These are phyloP conservation scores for Penicillium rolfsii DNA, from an alignment of 2,329 filamentous ascomycete species.

Conservation along the genomic window DNA sequence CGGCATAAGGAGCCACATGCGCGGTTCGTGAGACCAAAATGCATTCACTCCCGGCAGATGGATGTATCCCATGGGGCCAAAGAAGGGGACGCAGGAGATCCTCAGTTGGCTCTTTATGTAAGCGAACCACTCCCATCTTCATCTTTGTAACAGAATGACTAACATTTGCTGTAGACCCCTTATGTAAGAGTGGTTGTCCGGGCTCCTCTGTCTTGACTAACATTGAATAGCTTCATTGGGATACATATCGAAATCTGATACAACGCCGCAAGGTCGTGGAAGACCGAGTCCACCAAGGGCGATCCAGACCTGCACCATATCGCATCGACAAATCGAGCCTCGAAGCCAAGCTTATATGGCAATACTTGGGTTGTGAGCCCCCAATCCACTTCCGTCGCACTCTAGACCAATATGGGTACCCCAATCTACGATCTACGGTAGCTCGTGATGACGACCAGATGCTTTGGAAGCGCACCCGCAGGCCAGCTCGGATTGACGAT, in stretches of 20 bases:
- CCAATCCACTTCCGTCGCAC: slow-evolving; percentile 65
- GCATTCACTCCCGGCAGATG: slow-evolving; percentile 37
- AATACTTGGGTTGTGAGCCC: slow-evolving; percentile 63
- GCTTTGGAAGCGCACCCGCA: slow-evolving; percentile 65
- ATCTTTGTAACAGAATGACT: background rate
- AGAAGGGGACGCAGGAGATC: slow-evolving; percentile 21
- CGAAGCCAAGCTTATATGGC: slow-evolving; percentile 65
- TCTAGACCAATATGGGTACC: slow-evolving; percentile 66
- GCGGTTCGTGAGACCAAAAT: slow-evolving; percentile 43
- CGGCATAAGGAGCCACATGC: slow-evolving; percentile 47
- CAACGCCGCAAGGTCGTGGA: slow-evolving; percentile 60
- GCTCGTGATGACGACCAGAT: slow-evolving; percentile 68
- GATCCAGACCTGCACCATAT: slow-evolving; percentile 59
- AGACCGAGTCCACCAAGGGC: slow-evolving; percentile 57
- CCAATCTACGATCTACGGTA: slow-evolving; percentile 62
- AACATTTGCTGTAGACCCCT: slow-evolving; percentile 26
- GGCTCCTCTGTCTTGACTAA: background rate
- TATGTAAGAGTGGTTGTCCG: slow-evolving; percentile 28
- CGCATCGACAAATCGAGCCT: slow-evolving; percentile 58
- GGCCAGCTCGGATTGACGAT: slow-evolving; percentile 46
- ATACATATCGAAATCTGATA: slow-evolving; percentile 63
- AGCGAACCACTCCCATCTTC: slow-evolving; percentile 9
- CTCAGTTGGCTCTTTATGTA: slow-evolving; percentile 38
- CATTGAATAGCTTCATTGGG: slow-evolving; percentile 59
- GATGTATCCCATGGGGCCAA: slow-evolving; percentile 23